Conservation (phyloP, 1,284 basidiomycete species). For the Takashimella tepidaria region DNA sequence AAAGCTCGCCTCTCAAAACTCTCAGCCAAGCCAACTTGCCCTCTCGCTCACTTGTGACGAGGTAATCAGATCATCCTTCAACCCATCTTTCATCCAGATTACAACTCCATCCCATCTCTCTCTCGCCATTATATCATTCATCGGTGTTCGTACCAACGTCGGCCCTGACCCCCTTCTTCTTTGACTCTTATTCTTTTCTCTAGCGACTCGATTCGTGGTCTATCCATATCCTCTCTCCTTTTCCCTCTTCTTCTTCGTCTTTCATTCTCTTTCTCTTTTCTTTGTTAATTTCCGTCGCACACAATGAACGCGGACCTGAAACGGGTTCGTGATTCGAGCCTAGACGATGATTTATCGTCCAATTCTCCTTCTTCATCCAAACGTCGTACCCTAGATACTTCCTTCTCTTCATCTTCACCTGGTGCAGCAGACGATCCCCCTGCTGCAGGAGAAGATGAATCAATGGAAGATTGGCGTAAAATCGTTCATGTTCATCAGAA, state of each 20-base stretch:
- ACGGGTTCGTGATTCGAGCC: slow-evolving; percentile 36
- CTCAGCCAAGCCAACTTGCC: too few relatives aligned
- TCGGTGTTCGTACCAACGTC: too few relatives aligned
- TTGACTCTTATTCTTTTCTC: too few relatives aligned
- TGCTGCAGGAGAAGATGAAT: slow-evolving; percentile 22
- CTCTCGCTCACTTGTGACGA: too few relatives aligned
- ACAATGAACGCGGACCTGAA: slow-evolving; percentile 46
- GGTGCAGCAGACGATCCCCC: slow-evolving; percentile 4
- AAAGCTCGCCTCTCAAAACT: too few relatives aligned
- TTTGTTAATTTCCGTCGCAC: background rate
- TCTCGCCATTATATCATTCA: too few relatives aligned
- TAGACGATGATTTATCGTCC: slow-evolving; percentile 23
- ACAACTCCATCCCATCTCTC: too few relatives aligned
- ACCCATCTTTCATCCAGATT: too few relatives aligned
- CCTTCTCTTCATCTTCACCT: slow-evolving; percentile 3
- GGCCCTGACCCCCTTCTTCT: too few relatives aligned
- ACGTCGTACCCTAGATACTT: slow-evolving; percentile 24
- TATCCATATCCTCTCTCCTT: background rate
- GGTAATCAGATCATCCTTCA: too few relatives aligned
- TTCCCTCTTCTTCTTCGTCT: slow-evolving; percentile 1
- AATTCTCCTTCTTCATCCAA: slow-evolving; percentile 30
- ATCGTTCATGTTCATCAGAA: slow-evolving; percentile 62
- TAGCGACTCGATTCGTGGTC: too few relatives aligned
- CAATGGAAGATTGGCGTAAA: slow-evolving; percentile 40
- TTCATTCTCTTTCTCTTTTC: slow-evolving; percentile 2